phyloP scores from a whole-genome alignment of 306 rosid genomes.

The Castanea sativa region DNA sequence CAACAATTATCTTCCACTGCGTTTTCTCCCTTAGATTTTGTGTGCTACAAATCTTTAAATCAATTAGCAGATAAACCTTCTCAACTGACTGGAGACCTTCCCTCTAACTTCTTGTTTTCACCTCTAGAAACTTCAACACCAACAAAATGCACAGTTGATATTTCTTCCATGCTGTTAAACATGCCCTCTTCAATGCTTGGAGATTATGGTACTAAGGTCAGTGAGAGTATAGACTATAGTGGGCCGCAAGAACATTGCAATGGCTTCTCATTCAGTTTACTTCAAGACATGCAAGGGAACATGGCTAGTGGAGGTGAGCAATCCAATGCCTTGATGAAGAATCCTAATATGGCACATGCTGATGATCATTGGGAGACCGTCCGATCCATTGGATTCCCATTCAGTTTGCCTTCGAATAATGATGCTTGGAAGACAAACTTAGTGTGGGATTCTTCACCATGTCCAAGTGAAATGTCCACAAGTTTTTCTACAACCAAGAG shows the following conservation, averaged over 20 bases:
- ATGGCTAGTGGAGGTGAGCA: constrained; percentile 8
- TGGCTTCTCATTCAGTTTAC: constrained; percentile 34
- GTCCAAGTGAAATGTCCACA: constrained; percentile 65
- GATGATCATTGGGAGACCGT: constrained; percentile 44
- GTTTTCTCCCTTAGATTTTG: constrained; percentile 38
- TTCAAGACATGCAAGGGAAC: constrained; percentile 29
- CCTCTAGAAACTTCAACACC: constrained; percentile 33
- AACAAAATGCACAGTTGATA: constrained; percentile 38
- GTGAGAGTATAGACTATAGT: constrained; percentile 30
- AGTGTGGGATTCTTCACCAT: constrained; percentile 70
- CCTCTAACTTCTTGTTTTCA: constrained; percentile 37
- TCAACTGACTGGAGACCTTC: constrained; percentile 37
- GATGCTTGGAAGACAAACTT: constrained; percentile 72
- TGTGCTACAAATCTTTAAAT: constrained; percentile 45
- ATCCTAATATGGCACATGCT: constrained; percentile 25
- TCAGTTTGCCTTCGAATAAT: constrained; percentile 36
- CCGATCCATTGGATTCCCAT: constrained; percentile 46
- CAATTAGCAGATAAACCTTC: constrained; percentile 36
- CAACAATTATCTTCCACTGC: constrained; percentile 26
- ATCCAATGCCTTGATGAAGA: constrained; percentile 33
- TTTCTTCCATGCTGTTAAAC: constrained; percentile 62
- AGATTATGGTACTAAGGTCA: constrained; percentile 26
- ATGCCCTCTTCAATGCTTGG: constrained; percentile 76
- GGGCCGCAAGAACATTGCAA: constrained; percentile 37
- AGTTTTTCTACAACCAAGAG: constrained; percentile 56